Base-by-base conservation (phyloP, 1,139 yeast genomes). In the Yamadazyma triangularis region DNA sequence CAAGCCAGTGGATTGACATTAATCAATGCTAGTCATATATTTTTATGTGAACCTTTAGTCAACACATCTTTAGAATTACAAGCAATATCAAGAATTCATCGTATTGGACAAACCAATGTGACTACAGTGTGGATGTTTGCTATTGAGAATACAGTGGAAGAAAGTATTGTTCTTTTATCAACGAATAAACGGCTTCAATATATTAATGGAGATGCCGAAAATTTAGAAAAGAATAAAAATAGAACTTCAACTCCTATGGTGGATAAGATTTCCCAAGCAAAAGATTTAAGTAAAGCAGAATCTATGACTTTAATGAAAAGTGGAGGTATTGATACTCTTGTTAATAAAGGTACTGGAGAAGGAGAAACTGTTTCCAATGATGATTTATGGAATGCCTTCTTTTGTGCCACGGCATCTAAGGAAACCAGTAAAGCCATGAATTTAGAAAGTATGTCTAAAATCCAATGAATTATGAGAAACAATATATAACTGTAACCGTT, bases 111-210 rank as follows among this genome's bases (percentile, higher is more conserved):
- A 53, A 73, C 70, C 3, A 64, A 68, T 25, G 76, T 73, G 12
- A 91, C 97, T 0, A 82, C 79, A 2, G 95, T 91, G 2, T 89
- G 96, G 95, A 80, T 84, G 73, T 87, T 89, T 60, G 79, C 85
- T 20, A 82, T 88, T 34, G 77, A 73, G 36, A 79, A 82, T 27
- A 79, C 95, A 0, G 93, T 91, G n/a, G 98, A 91, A 54, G 95
- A 89, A 51, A 79, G 84, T 31, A 84, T 91, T 32, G 73, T 86
- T n/a, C 59, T 69, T 25, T 57, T 74, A 36, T 69, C 79, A 2
- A 71, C 79, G 0, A 67, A 63, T 32, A 74, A 71, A 42, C 45
- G 82, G 33, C 42, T 73, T 25, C 63, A 64, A 33, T 67, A 60
- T 41, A 48, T 58, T 32, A n/a, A n/a, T n/a, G n/a, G n/a, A n/a